Evolutionary conservation across 768 basidiomycete genomes (phyloP).

Genomic region (Mycena chlorophos): DNA sequence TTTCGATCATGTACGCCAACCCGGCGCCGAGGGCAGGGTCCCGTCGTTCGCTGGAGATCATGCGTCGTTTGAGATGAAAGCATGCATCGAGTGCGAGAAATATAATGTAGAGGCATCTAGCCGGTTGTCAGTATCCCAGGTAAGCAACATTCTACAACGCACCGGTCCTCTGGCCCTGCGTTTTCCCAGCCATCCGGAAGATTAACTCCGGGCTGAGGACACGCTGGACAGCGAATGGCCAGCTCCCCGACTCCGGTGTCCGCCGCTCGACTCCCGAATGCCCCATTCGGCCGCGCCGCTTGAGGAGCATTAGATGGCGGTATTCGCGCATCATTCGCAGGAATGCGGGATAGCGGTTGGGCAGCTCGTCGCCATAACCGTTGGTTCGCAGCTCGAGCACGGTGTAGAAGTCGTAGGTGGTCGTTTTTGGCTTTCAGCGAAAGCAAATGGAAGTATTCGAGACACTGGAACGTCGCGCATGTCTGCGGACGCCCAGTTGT

Average conservation of each 20-base stretch:
- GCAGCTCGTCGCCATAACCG: neutral
- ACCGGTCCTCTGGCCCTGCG: neutral
- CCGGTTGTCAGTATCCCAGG: neutral
- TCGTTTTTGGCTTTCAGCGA: constrained; percentile 11
- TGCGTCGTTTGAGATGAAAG: constrained; percentile 6
- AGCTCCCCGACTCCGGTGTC: constrained; percentile 17
- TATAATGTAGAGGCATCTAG: constrained; percentile 11
- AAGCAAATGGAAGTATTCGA: neutral
- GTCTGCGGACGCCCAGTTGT: constrained; percentile 11
- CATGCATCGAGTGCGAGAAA: constrained; percentile 8
- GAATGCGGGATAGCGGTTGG: constrained; percentile 22
- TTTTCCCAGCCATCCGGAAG: constrained; percentile 15
- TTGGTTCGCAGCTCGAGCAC: neutral
- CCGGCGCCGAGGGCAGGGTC: constrained; percentile 13
- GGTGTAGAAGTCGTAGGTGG: constrained; percentile 5
- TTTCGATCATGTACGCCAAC: constrained; percentile 17
- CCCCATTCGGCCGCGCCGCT: constrained; percentile 22
- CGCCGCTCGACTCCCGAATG: too few relatives aligned
- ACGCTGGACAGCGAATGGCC: constrained; percentile 20
- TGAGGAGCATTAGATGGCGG: constrained; percentile 19
- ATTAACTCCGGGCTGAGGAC: constrained; percentile 21
- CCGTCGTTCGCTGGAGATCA: constrained; percentile 2
- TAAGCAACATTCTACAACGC: neutral
- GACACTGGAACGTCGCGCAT: neutral
- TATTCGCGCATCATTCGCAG: constrained; percentile 20